These are phyloP conservation scores for Byssothecium circinans DNA, from an alignment of 2,329 filamentous ascomycete genomes.

Conservation along the genomic window DNA sequence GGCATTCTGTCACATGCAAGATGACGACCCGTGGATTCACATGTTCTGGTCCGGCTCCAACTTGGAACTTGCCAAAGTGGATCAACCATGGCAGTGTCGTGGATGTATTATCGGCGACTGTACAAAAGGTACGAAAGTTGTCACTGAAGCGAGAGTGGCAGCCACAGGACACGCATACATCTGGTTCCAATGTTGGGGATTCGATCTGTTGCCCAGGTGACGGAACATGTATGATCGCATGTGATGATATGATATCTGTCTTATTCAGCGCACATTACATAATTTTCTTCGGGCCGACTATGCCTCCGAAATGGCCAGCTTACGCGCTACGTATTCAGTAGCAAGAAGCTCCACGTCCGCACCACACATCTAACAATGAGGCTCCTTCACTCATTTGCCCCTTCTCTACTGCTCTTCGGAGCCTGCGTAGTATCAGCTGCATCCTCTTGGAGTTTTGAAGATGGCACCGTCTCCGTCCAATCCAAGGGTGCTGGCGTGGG, in stretches of 20 bases:
- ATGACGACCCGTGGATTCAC: background rate
- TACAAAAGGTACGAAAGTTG: no score
- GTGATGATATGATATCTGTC: background rate
- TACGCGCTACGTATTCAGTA: constrained; percentile 17
- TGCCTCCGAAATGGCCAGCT: constrained; percentile 23
- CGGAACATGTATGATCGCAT: background rate
- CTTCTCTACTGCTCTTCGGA: constrained; percentile 46
- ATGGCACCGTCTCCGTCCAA: constrained; percentile 67
- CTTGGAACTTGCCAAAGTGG: background rate
- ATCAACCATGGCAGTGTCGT: no score
- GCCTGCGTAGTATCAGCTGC: constrained; percentile 51
- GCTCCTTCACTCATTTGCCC: constrained; percentile 45
- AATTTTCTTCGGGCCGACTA: background rate
- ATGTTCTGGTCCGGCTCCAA: background rate
- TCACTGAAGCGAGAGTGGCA: no score
- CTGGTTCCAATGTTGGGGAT: no score
- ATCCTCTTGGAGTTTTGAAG: constrained; percentile 71
- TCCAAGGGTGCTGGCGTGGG: constrained; percentile 60
- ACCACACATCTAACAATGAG: constrained; percentile 43
- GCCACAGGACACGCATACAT: no score
- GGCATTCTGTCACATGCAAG: background rate
- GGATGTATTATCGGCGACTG: no score
- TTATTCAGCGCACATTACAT: background rate
- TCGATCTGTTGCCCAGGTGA: no score
- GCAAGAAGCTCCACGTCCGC: constrained; percentile 29